Conservation (phyloP, 2,329 filamentous ascomycete species). For the Thelonectria rubi region DNA sequence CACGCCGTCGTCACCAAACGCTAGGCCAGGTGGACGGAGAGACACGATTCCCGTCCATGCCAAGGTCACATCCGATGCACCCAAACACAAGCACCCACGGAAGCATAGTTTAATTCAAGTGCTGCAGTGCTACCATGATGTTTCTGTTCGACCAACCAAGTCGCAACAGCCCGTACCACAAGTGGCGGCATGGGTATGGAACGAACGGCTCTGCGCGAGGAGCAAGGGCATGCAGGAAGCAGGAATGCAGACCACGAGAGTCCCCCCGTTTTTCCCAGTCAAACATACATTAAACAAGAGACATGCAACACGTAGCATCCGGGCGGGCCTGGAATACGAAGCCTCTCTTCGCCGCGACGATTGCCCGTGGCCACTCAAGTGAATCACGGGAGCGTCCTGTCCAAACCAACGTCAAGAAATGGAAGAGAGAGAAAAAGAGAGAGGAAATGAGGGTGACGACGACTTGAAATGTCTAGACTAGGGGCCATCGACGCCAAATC, state of each 20-base stretch:
- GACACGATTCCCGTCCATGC: not conserved
- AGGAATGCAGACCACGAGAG: not conserved
- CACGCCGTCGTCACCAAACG: slow-evolving; percentile 10
- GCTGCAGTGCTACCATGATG: slow-evolving; percentile 7
- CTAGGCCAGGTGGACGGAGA: not conserved
- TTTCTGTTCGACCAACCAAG: slow-evolving; percentile 5
- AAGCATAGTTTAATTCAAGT: slow-evolving; percentile 8
- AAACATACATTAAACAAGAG: slow-evolving; percentile 4
- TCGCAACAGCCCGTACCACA: not conserved
- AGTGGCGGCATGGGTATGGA: slow-evolving; percentile 9
- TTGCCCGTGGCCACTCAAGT: not conserved
- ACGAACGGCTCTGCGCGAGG: slow-evolving; percentile 19
- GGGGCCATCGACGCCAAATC: not conserved
- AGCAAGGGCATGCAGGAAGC: slow-evolving; percentile 14
- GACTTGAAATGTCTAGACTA: slow-evolving; percentile 5
- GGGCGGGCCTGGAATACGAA: slow-evolving; percentile 6
- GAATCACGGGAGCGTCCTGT: not conserved
- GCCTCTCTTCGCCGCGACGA: not conserved
- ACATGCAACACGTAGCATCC: slow-evolving; percentile 13
- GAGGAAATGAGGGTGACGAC: slow-evolving; percentile 18
- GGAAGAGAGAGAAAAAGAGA: not conserved
- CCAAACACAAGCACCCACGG: slow-evolving; percentile 29
- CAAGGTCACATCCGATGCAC: slow-evolving; percentile 24
- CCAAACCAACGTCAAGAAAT: slow-evolving; percentile 1
- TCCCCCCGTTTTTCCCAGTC: not conserved